These are phyloP conservation scores for Tuber aestivum DNA, from an alignment of 495 filamentous ascomycete genomes.

Conservation along the genomic window DNA sequence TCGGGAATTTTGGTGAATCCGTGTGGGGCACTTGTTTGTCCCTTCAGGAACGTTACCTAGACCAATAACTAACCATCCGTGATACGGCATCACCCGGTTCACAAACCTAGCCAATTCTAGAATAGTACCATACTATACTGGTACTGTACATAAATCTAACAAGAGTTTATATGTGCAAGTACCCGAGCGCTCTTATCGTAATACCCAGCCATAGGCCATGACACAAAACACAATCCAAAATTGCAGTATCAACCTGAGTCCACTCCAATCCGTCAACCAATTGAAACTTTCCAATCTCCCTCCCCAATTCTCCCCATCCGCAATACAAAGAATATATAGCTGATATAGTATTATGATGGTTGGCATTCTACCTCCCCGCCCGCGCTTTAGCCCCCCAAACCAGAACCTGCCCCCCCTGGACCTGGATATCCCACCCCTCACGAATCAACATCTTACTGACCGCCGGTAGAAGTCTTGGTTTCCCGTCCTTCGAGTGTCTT, in stretches of 20 bases:
- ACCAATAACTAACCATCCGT: neutral
- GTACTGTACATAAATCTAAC: neutral
- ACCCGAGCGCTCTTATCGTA: neutral
- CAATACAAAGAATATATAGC: neutral
- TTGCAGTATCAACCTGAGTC: neutral
- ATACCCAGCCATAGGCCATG: neutral
- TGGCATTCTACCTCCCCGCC: neutral
- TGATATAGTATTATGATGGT: neutral
- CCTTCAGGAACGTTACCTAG: neutral
- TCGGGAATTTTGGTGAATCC: neutral
- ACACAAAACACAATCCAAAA: neutral
- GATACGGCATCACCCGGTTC: neutral
- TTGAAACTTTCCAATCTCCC: neutral
- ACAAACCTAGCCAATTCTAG: neutral
- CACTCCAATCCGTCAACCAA: neutral
- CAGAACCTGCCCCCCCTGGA: conserved; percentile 58
- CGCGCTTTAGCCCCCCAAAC: conserved; percentile 45
- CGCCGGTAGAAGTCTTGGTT: conserved; percentile 67
- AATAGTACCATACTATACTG: neutral
- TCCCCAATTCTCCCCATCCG: neutral
- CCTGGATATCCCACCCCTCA: conserved; percentile 78
- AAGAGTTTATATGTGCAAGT: neutral
- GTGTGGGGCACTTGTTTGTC: neutral
- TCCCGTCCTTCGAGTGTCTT: conserved; percentile 69
- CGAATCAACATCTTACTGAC: conserved; percentile 67